Conservation (phyloP, 805 yeast genomes). For the Blastobotrys parvus region DNA sequence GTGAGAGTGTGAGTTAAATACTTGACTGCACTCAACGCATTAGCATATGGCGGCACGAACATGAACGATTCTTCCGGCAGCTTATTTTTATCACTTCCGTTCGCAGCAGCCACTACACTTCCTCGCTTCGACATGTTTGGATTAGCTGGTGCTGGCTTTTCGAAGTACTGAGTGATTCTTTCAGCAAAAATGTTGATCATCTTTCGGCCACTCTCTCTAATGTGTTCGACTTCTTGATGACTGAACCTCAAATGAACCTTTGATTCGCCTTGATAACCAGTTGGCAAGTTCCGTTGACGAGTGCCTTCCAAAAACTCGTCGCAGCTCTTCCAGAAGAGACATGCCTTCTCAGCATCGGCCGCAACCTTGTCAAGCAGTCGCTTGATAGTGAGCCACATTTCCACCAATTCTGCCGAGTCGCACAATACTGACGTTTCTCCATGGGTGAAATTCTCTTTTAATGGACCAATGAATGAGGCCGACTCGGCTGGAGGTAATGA, state of each 20-base stretch:
- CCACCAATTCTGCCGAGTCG: conserved; percentile 49
- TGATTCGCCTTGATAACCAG: conserved; percentile 34
- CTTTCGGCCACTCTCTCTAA: conserved; percentile 31
- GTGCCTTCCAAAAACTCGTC: conserved; percentile 45
- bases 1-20: conserved; percentile 42
- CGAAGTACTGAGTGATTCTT: conserved; percentile 22
- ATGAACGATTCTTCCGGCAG: conserved; percentile 33
- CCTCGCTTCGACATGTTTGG: neutral
- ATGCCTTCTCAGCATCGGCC: conserved; percentile 32
- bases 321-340: conserved; percentile 47
- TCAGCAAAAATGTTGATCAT: conserved; percentile 30
- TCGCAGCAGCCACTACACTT: neutral
- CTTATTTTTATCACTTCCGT: neutral
- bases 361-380: conserved; percentile 37
- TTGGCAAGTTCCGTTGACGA: conserved; percentile 34
- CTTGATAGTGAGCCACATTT: conserved; percentile 48
- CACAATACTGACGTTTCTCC: conserved; percentile 19
- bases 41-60: conserved; percentile 57
- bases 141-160: conserved; percentile 3
- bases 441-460: conserved; percentile 8
- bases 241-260: conserved; percentile 35
- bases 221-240: conserved; percentile 36
- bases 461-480: conserved; percentile 17
- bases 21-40: conserved; percentile 50
- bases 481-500: conserved; percentile 24